Percentiles rank a stretch among this genome's conserved stretches.
These are phyloP conservation scores for Harringtonia lauricola DNA, from an alignment of 2,329 filamentous ascomycete species.

Conservation along the genomic window DNA sequence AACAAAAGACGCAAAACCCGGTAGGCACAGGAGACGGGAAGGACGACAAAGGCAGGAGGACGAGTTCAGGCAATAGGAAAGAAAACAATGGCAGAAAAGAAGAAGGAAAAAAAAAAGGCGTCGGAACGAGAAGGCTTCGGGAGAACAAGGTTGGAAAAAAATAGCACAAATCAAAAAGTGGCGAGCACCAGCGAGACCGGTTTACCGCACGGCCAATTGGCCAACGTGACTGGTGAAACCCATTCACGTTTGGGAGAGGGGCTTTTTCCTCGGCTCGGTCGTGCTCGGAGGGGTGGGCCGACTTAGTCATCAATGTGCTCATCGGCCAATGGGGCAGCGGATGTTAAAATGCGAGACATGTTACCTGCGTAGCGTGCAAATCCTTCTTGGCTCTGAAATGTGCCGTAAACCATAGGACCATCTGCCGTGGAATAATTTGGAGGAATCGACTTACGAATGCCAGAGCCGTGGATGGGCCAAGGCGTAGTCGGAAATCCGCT, in stretches of 20 bases:
- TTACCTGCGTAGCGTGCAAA: too few species aligned
- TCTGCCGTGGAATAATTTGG: too few species aligned
- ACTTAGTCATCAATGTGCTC: neutral
- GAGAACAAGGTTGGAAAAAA: neutral
- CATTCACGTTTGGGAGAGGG: neutral
- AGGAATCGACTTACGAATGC: too few species aligned
- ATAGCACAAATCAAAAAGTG: neutral
- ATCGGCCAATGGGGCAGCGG: neutral
- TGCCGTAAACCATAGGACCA: too few species aligned
- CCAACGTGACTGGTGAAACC: conserved; percentile 1
- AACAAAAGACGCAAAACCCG: neutral
- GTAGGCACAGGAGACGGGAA: neutral
- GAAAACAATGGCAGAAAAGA: neutral
- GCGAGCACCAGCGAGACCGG: conserved; percentile 1
- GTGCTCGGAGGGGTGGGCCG: conserved; percentile 1
- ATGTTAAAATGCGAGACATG: neutral
- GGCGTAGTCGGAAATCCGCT: too few species aligned
- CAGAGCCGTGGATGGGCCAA: too few species aligned
- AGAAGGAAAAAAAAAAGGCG: neutral
- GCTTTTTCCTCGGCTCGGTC: neutral
- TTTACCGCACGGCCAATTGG: conserved; percentile 4
- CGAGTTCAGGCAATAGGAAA: neutral
- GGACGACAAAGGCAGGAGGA: neutral
- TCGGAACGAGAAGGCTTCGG: too few species aligned
- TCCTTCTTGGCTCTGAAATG: too few species aligned